Evolutionary conservation across 768 basidiomycete genomes (phyloP), one percentile per base, ranked within the genome.

Genomic region (Termitomyces sp.): DNA sequence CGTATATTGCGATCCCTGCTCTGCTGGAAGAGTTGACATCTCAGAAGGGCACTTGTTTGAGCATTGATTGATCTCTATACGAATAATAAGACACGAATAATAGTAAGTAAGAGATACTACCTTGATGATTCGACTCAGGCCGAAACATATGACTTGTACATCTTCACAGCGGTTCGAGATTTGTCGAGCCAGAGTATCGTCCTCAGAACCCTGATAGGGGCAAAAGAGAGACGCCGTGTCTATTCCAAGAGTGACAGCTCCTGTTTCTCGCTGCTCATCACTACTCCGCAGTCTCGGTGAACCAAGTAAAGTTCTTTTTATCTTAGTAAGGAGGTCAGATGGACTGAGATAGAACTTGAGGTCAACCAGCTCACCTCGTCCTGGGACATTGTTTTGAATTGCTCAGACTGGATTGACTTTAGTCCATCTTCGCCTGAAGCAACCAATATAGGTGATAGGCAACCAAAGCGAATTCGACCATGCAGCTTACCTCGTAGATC

Each of bases 401-500:
- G 71, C 52, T 71, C 65, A 10, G 80, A 73, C 79, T 78, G 82
- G 57, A 73, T 64, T 54, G 75, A 59, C 51, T 70, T 68, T 28
- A 80, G 65, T 54, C 76, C 78, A 50, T 64, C 60, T 56, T 73
- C 65, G 35, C 70, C 70, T 75, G 47, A 5, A 32, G 30, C 6
- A 47, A 5, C n/a, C 19, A n/a, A n/a, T n/a, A n/a, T n/a, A n/a
- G n/a, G n/a, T n/a, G 12, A 23, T 19, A 19, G 19, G 9, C 28
- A 6, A 19, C 39, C 34, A 42, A 7, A 35, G 42, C 11, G n/a
- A 30, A 5, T 21, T 35, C 19, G 34, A 27, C 37, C n/a, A 28
- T 41, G 10, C 9, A 12, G 10, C 45, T 37, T 67, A 77, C 90
- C 91, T 64, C 91, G 75, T 32, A 78, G 69, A 66, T 93, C 89